phyloP scores from a whole-genome alignment of 768 basidiomycete species.

The Lactifluus pinguis region DNA sequence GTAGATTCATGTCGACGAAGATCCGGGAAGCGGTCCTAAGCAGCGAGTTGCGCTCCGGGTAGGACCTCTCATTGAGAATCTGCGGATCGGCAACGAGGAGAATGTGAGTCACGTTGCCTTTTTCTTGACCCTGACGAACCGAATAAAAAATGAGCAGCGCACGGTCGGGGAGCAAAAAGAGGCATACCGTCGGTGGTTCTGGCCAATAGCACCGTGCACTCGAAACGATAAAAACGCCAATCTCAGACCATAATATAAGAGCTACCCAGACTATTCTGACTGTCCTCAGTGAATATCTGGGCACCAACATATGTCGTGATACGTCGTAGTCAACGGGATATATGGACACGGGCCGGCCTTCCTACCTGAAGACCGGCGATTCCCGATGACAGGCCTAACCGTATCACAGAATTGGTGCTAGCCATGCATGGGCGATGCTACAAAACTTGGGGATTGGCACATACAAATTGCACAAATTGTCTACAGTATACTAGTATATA shows the following conservation, averaged over 20 bases:
- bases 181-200: background rate
- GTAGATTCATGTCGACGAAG: conserved; percentile 72
- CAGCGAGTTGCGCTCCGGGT: conserved; percentile 48
- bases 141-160: background rate
- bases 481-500: too few relatives aligned
- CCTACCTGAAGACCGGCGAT: background rate
- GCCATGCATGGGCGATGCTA: too few relatives aligned
- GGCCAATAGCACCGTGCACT: conserved; percentile 8
- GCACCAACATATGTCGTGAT: background rate
- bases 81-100: conserved; percentile 89
- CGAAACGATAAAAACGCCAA: conserved; percentile 39
- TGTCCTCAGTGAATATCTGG: conserved; percentile 11
- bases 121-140: background rate
- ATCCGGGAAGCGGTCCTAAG: conserved; percentile 52
- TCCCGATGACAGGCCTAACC: too few relatives aligned
- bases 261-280: conserved; percentile 55
- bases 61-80: conserved; percentile 67
- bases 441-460: too few relatives aligned
- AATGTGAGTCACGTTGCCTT: conserved; percentile 26
- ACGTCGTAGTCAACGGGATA: background rate
- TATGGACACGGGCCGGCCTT: background rate
- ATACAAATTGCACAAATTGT: too few relatives aligned
- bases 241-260: conserved; percentile 62
- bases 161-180: background rate
- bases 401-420: too few relatives aligned